Conservation (phyloP, 371 early-diverging fungal genomes). For the Lichtheimia corymbifera region DNA sequence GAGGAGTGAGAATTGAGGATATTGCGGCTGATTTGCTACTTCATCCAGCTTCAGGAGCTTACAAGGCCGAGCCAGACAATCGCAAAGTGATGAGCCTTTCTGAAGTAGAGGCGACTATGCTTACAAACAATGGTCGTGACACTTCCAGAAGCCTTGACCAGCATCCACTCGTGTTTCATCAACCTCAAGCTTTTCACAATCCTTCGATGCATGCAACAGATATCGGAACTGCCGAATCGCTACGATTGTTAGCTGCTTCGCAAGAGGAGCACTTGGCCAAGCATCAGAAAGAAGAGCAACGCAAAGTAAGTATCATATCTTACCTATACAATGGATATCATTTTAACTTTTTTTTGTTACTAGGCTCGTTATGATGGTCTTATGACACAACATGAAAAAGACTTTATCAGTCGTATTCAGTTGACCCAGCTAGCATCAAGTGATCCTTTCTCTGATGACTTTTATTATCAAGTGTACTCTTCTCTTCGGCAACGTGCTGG, state of each 20-base stretch:
- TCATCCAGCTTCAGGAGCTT: constrained; percentile 22
- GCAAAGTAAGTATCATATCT: constrained; percentile 29
- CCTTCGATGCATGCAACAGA: constrained; percentile 30
- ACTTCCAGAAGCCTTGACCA: background rate
- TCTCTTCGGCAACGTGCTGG: constrained; percentile 68
- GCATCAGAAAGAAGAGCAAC: constrained; percentile 35
- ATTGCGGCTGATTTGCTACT: constrained; percentile 62
- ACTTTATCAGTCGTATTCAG: constrained; percentile 89
- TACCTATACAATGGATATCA: background rate
- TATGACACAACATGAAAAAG: constrained; percentile 94
- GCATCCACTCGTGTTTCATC: constrained; percentile 9
- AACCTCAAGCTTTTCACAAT: constrained; percentile 24
- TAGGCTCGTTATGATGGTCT: constrained; percentile 81
- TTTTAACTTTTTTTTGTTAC: background rate
- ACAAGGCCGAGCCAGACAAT: constrained; percentile 14
- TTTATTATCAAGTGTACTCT: constrained; percentile 90
- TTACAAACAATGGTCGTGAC: constrained; percentile 22
- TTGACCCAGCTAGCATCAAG: constrained; percentile 90
- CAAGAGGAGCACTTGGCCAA: constrained; percentile 20
- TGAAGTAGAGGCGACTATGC: constrained; percentile 70
- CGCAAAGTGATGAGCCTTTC: constrained; percentile 65
- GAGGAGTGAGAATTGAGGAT: constrained; percentile 49
- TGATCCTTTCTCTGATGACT: constrained; percentile 90
- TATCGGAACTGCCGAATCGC: constrained; percentile 15
- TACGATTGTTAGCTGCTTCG: constrained; percentile 17